Evolutionary conservation across 805 yeast genomes (phyloP), one percentile per base, ranked within the genome.

Genomic region (Cyberlindnera sargentensis): DNA sequence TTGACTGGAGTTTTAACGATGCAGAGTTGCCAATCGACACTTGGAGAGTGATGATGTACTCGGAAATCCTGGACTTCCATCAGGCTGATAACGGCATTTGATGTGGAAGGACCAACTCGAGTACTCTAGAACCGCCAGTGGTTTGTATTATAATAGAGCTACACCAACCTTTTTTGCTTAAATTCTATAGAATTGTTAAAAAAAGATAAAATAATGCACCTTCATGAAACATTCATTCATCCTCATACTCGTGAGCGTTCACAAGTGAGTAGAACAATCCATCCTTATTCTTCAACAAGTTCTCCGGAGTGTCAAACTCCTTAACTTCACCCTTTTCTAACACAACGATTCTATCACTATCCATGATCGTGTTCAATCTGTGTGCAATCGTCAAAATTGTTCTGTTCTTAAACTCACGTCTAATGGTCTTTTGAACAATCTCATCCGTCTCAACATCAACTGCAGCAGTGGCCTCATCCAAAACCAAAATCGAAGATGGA

Each of bases 1-100:
- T 93, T 58, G 99, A 93, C 66, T 93, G 99, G 99, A 82, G 93
- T 57, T 91, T 91, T 65, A 91, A 93, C 63, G 98, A 95, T 55
- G 98, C 96, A 0, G 99, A 91, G 65, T 73, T 91, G 56, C 97
- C 98, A 3, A 93, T 93, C 15, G 98, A 93, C 59, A 88, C 96
- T 10, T 91, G 99, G 99, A 81, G 95, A 68, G 95, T 89, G 20
- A 91, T 93, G 98, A 91, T 93, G 96, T 93, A 93, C 67, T 84
- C 95, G 42, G 99, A 91, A 67, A 93, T 91, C 49, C 72, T 93
- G 53, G 97, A 91, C 63, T 91, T 89, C 76, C 98, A 91, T 65
- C 95, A 89, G 63, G 86, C 85, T 31, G 62, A 58, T 32, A 57
- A 54, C 40, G 47, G 46, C n/a, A 32, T 42, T 7, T 34, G 36